Evolutionary conservation across 1,284 basidiomycete genomes (phyloP), one percentile per base, ranked within the genome.

Genomic region (Chondrostereum purpureum): DNA sequence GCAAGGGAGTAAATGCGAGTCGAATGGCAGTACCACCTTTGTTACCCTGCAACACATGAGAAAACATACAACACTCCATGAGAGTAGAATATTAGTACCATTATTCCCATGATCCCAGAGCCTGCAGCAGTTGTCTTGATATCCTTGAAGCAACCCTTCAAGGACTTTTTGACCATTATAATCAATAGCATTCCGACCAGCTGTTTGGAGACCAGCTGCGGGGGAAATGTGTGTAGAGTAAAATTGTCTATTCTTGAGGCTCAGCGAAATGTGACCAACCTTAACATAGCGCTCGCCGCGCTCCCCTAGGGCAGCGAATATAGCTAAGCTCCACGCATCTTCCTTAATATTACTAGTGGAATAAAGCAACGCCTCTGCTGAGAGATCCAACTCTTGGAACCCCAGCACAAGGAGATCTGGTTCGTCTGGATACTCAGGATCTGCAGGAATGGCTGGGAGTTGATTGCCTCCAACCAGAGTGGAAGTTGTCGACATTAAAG

Each of bases 331-430:
- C 86, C 86, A 89, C 0, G 79, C 73, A 33, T 86, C 83, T 56
- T 87, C 86, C 50, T 75, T 73, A 4, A 65, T 53, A 0, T 77
- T 77, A 35, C 73, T 77, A 0, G 76, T 72, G 1, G 78, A 70
- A 50, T 86, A 86, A 0, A 89, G 57, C 43, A 88, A 64, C 5
- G 86, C 83, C 58, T 85, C 84, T 0, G 85, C 70, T 0, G 85
- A 88, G 1, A 80, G 66, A 58, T 89, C 86, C 2, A 88, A 63
- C 55, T 89, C 86, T 60, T 89, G 86, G 52, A 89, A 87, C 1
- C 75, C 83, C 3, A 88, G 58, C 10, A 84, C 78, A 18, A 87
- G 58, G 10, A 89, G 50, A 57, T 89, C 86, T 13, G 82, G 78
- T 50, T 76, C 75, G 16, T 43, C 5, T 53, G 50, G 24, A 35